Percentiles rank a stretch among this genome's conserved stretches.
These are phyloP conservation scores for Mallotus repandus DNA, from an alignment of 441 rosid genomes.

Conservation along the genomic window DNA sequence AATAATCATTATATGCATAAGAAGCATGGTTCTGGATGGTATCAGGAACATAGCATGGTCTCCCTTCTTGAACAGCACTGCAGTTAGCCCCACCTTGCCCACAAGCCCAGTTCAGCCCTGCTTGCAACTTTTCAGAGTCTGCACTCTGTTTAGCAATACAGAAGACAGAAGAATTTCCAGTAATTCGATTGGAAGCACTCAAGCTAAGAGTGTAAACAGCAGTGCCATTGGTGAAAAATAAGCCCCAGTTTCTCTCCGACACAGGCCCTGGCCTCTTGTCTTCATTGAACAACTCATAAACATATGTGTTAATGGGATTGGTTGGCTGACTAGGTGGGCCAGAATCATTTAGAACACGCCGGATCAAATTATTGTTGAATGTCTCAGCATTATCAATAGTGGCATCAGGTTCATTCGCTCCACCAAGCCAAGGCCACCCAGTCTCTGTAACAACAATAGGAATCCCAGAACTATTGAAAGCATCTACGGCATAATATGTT, in stretches of 20 bases:
- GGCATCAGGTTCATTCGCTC: constrained; percentile 74
- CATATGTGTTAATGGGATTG: constrained; percentile 65
- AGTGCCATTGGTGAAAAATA: constrained; percentile 65
- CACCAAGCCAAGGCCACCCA: constrained; percentile 94
- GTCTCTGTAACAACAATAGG: constrained; percentile 82
- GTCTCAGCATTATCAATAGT: constrained; percentile 65
- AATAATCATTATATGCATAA: constrained; percentile 87
- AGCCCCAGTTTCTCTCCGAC: constrained; percentile 89
- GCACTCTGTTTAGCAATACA: constrained; percentile 75
- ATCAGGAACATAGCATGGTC: constrained; percentile 62
- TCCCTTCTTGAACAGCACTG: constrained; percentile 59
- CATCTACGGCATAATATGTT: constrained; percentile 76
- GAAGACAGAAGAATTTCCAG: constrained; percentile 49
- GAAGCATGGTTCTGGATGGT: constrained; percentile 70
- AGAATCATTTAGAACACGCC: constrained; percentile 66
- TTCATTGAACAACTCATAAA: constrained; percentile 88
- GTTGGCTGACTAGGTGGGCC: constrained; percentile 85
- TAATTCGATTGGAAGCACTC: constrained; percentile 29
- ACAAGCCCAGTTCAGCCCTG: constrained; percentile 93
- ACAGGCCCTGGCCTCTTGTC: constrained; percentile 72
- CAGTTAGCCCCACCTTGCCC: constrained; percentile 92
- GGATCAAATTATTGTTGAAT: constrained; percentile 67
- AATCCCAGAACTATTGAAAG: constrained; percentile 62
- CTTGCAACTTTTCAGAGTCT: constrained; percentile 58
- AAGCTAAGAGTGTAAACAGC: constrained; percentile 62